These are phyloP conservation scores for Aplosporella prunicola DNA, from an alignment of 2,329 filamentous ascomycete genomes.

Conservation along the genomic window DNA sequence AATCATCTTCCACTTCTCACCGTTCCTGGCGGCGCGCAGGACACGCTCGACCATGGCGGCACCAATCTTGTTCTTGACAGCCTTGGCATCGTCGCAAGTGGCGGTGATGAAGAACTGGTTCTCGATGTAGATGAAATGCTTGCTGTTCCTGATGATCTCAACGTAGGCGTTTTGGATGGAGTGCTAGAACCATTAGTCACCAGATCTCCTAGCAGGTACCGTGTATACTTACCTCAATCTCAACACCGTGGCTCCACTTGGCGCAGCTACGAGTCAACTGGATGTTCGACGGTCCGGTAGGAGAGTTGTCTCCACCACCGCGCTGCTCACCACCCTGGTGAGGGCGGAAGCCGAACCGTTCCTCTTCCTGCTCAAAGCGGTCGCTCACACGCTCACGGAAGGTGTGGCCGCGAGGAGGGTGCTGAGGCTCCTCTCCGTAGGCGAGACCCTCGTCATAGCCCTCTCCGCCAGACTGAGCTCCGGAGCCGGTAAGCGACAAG, in stretches of 20 bases:
- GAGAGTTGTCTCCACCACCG: constrained; percentile 2
- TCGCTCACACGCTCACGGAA: constrained; percentile 12
- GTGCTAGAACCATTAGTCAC: constrained; percentile 38
- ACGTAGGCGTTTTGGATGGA: constrained; percentile 83
- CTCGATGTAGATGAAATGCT: constrained; percentile 72
- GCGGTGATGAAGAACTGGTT: constrained; percentile 88
- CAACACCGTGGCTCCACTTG: constrained; percentile 52
- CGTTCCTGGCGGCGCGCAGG: constrained; percentile 55
- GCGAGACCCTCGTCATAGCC: constrained; percentile 29
- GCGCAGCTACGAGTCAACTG: constrained; percentile 32
- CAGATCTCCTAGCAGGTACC: too few species aligned
- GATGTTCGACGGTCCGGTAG: constrained; percentile 20
- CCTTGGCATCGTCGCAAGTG: constrained; percentile 58
- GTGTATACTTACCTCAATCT: constrained; percentile 40
- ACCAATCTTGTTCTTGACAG: constrained; percentile 69
- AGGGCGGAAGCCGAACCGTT: constrained; percentile 17
- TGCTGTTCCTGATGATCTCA: constrained; percentile 56
- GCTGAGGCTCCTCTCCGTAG: constrained; percentile 16
- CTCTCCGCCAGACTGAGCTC: constrained; percentile 24
- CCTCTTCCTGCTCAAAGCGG: constrained; percentile 14
- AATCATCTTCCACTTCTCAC: constrained; percentile 63
- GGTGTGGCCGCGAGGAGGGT: constrained; percentile 19
- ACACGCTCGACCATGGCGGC: constrained; percentile 71
- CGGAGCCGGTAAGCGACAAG: constrained; percentile 12
- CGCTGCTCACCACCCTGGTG: constrained; percentile 20